Evolutionary conservation across 148 eudicot species (phyloP), one percentile per base, ranked within the genome.

Genomic region (Rhododendron griersonianum): DNA sequence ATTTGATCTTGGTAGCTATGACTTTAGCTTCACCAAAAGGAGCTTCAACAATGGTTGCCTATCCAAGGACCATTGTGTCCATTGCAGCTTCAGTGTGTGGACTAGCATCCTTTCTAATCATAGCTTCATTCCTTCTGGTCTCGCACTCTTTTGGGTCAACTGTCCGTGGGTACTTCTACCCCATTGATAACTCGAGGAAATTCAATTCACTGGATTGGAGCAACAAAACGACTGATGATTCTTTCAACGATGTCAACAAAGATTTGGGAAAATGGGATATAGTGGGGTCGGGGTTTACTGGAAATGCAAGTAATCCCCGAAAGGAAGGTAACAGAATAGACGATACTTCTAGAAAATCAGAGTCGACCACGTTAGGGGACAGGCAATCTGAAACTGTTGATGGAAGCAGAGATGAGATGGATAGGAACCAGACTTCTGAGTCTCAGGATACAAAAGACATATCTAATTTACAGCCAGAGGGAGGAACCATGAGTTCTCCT

Each of bases 71-170:
- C 23, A 84, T 97, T 71, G 88, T 88, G 53, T 91, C 94, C 1
- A 94, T 93, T 81, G 86, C 89, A 78, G 85, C 88, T 75, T 90
- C 94, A 86, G 93, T 91, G 79, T 96, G 93, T 80, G 89, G 93
- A 33, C 89, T 97, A 39, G 99, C 99, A 9, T 41, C 92, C 30
- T 95, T 97, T 86, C 67, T 95, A 80, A 86, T 93, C 67, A 82
- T 97, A 78, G 95, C 95, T 86, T 94, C 98, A 57, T 87, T 91
- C 85, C 81, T 93, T 78, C 86, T 97, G 67, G 85, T 94, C 80
- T 93, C 98, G 2, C 91, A 93, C 69, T 98, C 99, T 19, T 84
- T 93, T 88, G 95, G 98, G 23, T 61, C 85, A n/a, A 89, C 94
- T 51, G 91, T 96, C 84, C 88, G 87, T 78, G 91, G 87, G 71